phyloP scores from a whole-genome alignment of 1,284 basidiomycete genomes.

The Lentinula novae-zelandiae region DNA sequence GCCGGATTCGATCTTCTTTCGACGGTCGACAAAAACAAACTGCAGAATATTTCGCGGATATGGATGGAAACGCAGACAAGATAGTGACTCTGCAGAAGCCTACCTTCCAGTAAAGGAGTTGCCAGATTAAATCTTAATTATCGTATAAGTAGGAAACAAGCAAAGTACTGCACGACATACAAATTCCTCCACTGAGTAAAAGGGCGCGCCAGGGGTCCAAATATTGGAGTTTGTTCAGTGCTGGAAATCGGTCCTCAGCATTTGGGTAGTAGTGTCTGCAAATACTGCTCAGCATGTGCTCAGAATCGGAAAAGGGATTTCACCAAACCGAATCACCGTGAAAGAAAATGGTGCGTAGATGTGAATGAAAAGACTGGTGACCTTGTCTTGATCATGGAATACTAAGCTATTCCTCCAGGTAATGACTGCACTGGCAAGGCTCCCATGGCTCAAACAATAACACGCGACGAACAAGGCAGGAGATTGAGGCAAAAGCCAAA shows the following conservation, averaged over 20 bases:
- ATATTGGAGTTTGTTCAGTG: constrained; percentile 60
- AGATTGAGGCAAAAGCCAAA: constrained; percentile 80
- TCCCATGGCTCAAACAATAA: constrained; percentile 85
- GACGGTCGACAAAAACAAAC: constrained; percentile 83
- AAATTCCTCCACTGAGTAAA: constrained; percentile 68
- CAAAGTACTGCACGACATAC: constrained; percentile 38
- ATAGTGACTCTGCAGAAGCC: neutral
- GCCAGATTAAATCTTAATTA: constrained; percentile 77
- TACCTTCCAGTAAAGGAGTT: constrained; percentile 89
- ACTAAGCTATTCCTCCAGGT: constrained; percentile 96
- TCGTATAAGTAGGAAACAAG: constrained; percentile 14
- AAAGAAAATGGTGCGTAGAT: constrained; percentile 86
- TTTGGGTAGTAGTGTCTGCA: constrained; percentile 80
- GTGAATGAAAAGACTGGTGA: constrained; percentile 88
- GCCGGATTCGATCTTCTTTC: constrained; percentile 84
- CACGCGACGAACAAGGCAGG: constrained; percentile 79
- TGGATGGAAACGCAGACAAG: neutral
- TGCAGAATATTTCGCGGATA: constrained; percentile 22
- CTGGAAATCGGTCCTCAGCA: constrained; percentile 77
- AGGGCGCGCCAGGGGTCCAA: constrained; percentile 63
- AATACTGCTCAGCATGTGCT: neutral
- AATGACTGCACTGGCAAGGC: constrained; percentile 88
- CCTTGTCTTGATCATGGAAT: constrained; percentile 92
- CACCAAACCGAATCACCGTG: constrained; percentile 76
- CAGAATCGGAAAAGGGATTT: constrained; percentile 10